Base-by-base conservation (phyloP, 148 eudicot species). In the Rhododendron molle region DNA sequence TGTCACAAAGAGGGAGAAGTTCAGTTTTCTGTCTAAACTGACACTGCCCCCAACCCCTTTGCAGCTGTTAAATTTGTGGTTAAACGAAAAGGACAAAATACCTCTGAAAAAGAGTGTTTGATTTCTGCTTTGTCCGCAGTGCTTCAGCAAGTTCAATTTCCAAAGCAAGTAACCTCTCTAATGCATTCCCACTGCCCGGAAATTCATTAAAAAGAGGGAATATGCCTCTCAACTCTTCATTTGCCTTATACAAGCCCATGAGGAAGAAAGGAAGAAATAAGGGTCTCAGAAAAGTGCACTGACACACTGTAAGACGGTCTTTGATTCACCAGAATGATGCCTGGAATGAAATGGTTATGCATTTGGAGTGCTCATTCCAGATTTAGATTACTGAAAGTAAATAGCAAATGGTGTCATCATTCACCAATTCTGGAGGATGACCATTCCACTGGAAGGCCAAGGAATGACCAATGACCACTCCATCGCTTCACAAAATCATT, bases 81-180 rank as follows among this genome's bases (percentile, higher is more conserved):
- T 21, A 23, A 85, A 83, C 7, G 58, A 69, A 44, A 72, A 16
- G 18, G 50, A 79, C 36, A n/a, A 88, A 87, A 60, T 88, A 95
- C 99, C 98, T 97, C 89, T 95, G 95, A 85, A 97, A 93, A 83
- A 90, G 93, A 56, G 88, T 82, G 88, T 87, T 91, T 78, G 95
- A 87, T 88, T 92, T 93, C 86, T 89, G 94, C 90, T 97, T 97
- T 81, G 94, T 87, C 91, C 88, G 92, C 84, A 94, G 88, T 81
- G 98, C 91, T 87, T 95, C 98, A 54, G 99, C 99, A 76, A 97
- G 99, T 92, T 97, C 99, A 80, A 97, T 85, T 88, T 95, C 99
- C 92, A 97, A 87, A 67, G 99, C 99, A 83, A 97, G 97, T 30
- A 94, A 97, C 92, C 99, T 91, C 83, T 95, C 99, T 44, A 97